Conservation (phyloP, 495 filamentous ascomycete species). For the Ramalina peruviana region DNA sequence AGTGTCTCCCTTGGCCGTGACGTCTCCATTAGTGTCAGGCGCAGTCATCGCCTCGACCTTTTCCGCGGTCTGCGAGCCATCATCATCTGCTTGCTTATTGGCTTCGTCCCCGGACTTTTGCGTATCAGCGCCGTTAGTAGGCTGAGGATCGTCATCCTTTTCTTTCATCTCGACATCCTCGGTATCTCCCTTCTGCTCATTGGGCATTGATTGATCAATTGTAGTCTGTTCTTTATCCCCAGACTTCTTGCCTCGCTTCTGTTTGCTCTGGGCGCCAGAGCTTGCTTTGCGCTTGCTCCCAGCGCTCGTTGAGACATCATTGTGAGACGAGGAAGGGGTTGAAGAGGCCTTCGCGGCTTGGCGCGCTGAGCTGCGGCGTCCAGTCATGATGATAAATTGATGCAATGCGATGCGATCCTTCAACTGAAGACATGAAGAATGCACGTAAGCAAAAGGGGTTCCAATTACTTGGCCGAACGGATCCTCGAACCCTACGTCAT, state of each 20-base stretch:
- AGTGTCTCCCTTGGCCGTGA: background rate
- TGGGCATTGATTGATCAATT: conserved; percentile 16
- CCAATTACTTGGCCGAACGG: background rate
- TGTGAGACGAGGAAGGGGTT: conserved; percentile 10
- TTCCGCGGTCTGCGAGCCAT: conserved; percentile 3
- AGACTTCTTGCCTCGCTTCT: conserved; percentile 16
- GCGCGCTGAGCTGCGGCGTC: conserved; percentile 13
- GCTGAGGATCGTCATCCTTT: background rate
- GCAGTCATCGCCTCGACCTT: conserved; percentile 5
- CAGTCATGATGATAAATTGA: conserved; percentile 6
- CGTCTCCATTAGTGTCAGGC: background rate
- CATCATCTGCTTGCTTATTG: conserved; percentile 3
- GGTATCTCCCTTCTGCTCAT: conserved; percentile 1
- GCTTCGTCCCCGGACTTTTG: conserved; percentile 1
- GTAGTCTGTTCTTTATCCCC: conserved; percentile 14
- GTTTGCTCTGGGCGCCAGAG: conserved; percentile 2
- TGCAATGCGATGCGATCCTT: background rate
- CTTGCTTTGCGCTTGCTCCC: conserved; percentile 16
- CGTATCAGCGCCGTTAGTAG: background rate
- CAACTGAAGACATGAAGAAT: background rate
- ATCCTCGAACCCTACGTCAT: too few relatives aligned
- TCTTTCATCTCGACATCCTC: conserved; percentile 15
- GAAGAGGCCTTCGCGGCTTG: conserved; percentile 13
- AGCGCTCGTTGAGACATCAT: conserved; percentile 5
- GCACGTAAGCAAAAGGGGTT: background rate